Base-by-base conservation (phyloP, 208 protist species). In the Leishmania mexicana region DNA sequence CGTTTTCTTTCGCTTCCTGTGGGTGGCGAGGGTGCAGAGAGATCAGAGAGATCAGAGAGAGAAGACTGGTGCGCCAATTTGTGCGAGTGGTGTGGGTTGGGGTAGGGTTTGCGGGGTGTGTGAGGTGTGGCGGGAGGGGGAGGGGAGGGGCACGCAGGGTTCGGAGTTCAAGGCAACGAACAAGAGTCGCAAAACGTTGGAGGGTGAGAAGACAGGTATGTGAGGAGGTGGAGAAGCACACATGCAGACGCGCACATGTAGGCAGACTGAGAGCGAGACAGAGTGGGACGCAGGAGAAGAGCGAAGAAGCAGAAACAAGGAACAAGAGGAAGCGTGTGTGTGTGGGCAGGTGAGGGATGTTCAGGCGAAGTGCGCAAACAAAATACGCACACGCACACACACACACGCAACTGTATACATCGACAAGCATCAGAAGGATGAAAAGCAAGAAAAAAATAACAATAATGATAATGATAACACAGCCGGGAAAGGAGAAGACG, bases 321-420 rank as follows among this genome's bases (percentile, higher is more conserved):
- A 8, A 62, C 6, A 62, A 11, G 24, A 54, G 17, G 51, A 13
- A 54, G 51, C 17, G 24, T 31, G 24, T 31, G 8, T 62, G 24
- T 35, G 31, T 35, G 31, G 31, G 17, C 11, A 31, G 24, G 57
- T 15, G 24, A 31, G 24, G 57, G 11, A 62, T 31, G 57, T n/a
- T 31, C 57, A 28, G 24, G 57, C 24, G 57, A 62, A 15, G 57
- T 62, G 57, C 28, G 57, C 24, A 7, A 62, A 3, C 24, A 3
- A 54, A 60, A 76, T 47, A 51, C 35, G 74, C 74, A 65, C 10
- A 64, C n/a, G 77, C 81, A 83, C 58, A 67, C 31, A 35, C 58
- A 65, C 10, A 64, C n/a, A 80, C 81, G 80, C 58, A 67, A 35
- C 80, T 57, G 54, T 8, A 79, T 10, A 35, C 4, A 35, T 4